Evolutionary conservation across 805 yeast genomes (phyloP).

Genomic region (Nakazawaea sp.): DNA sequence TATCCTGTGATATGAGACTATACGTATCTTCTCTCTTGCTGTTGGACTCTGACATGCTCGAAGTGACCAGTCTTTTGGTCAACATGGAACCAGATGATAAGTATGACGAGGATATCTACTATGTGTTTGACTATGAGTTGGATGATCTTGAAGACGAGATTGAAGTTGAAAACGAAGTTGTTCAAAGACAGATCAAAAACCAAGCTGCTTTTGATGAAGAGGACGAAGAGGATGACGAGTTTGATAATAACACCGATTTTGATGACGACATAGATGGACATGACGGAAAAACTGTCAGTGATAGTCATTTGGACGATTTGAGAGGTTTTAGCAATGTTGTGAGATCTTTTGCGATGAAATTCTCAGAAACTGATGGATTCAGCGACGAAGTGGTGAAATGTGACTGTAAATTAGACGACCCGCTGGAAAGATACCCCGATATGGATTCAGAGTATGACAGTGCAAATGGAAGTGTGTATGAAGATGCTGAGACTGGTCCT

Average conservation of each 20-base stretch:
- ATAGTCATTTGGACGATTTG: constrained; percentile 29
- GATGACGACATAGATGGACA: constrained; percentile 4
- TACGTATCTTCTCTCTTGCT: constrained; percentile 51
- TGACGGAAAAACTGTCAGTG: constrained; percentile 16
- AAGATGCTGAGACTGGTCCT: constrained; percentile 6
- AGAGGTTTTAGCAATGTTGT: constrained; percentile 30
- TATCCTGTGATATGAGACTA: constrained; percentile 50
- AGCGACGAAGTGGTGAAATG: constrained; percentile 16
- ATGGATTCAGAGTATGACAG: constrained; percentile 11
- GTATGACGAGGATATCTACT: constrained; percentile 61
- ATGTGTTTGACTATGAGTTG: constrained; percentile 52
- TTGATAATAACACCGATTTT: not conserved
- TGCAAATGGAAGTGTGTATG: constrained; percentile 5
- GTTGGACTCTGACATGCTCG: constrained; percentile 37
- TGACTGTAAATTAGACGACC: constrained; percentile 11
- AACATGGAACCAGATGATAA: constrained; percentile 56
- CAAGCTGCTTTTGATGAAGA: constrained; percentile 18
- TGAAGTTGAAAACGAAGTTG: constrained; percentile 15
- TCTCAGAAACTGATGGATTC: constrained; percentile 20
- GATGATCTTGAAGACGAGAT: constrained; percentile 30
- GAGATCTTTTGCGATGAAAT: no score
- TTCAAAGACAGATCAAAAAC: constrained; percentile 20
- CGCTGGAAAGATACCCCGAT: not conserved
- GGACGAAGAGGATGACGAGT: constrained; percentile 8
- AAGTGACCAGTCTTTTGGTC: constrained; percentile 45